phyloP scores from a whole-genome alignment of 305 asterid species.

The Fraxinus floribunda region DNA sequence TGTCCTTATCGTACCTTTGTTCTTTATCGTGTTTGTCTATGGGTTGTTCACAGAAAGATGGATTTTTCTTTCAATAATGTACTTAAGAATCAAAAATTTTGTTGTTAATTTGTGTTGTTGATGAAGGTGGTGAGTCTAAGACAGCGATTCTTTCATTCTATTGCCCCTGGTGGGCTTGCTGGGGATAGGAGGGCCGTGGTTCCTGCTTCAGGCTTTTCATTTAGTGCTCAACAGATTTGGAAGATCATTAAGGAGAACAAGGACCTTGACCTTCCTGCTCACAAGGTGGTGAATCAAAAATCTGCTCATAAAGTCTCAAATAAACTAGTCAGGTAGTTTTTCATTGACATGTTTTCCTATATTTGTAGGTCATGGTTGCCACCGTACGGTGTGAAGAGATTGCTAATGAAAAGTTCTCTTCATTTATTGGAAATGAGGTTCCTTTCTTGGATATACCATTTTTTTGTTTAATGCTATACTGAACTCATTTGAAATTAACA shows the following conservation, averaged over 20 bases:
- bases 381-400: conserved; percentile 96
- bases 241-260: conserved; percentile 83
- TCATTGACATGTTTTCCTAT: conserved; percentile 21
- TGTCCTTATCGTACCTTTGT: background rate
- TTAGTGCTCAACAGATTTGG: conserved; percentile 88
- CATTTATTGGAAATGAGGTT: conserved; percentile 73
- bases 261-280: conserved; percentile 96
- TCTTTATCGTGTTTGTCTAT: conserved; percentile 1
- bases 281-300: conserved; percentile 58
- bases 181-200: conserved; percentile 94
- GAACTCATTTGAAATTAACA: conserved; percentile 3
- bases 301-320: conserved; percentile 21
- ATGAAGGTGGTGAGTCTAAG: conserved; percentile 74
- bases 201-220: conserved; percentile 91
- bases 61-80: conserved; percentile 18
- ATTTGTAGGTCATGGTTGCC: conserved; percentile 88
- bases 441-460: conserved; percentile 5
- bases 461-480: background rate
- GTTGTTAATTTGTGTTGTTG: conserved; percentile 13
- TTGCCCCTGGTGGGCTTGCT: conserved; percentile 96
- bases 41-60: conserved; percentile 8
- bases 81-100: conserved; percentile 14
- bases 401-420: conserved; percentile 73
- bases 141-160: conserved; percentile 73
- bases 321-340: conserved; percentile 16